A percentile compares a stretch with the other conserved stretches of the same genome.
phyloP scores from a whole-genome alignment of 1,284 basidiomycete species.

The Irpex sp. region DNA sequence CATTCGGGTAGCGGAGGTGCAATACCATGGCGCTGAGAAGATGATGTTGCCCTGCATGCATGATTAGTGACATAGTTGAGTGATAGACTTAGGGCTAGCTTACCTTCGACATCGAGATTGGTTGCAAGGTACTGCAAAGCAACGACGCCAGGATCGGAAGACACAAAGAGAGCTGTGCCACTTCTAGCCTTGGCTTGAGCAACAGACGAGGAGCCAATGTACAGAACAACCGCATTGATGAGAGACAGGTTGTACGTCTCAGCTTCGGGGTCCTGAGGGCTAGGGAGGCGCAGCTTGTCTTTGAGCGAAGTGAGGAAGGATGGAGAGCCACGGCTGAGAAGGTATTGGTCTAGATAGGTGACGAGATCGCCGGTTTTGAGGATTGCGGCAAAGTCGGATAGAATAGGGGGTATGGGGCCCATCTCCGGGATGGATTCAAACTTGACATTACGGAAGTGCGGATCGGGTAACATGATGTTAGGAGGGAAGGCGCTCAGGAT shows the following conservation, averaged over 20 bases:
- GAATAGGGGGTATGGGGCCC: slow-evolving; percentile 84
- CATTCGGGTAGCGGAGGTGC: slow-evolving; percentile 93
- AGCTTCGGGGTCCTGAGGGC: slow-evolving; percentile 42
- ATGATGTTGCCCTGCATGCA: slow-evolving; percentile 79
- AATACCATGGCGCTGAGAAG: slow-evolving; percentile 87
- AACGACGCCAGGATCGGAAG: slow-evolving; percentile 79
- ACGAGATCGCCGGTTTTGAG: slow-evolving; percentile 80
- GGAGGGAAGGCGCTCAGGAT: slow-evolving; percentile 96
- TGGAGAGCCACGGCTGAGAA: slow-evolving; percentile 65
- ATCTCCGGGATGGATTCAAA: slow-evolving; percentile 81
- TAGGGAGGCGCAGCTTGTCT: slow-evolving; percentile 67
- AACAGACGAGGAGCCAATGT: slow-evolving; percentile 87
- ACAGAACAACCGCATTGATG: slow-evolving; percentile 93
- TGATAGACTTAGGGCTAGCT: slow-evolving; percentile 10
- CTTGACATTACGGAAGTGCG: slow-evolving; percentile 70
- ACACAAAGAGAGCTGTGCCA: slow-evolving; percentile 75
- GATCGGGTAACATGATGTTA: slow-evolving; percentile 84
- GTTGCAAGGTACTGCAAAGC: slow-evolving; percentile 79
- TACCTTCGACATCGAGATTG: slow-evolving; percentile 89
- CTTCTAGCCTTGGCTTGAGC: slow-evolving; percentile 81
- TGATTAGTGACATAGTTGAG: background rate
- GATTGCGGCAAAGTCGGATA: slow-evolving; percentile 85
- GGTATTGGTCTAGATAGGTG: slow-evolving; percentile 77
- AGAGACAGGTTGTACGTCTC: slow-evolving; percentile 87
- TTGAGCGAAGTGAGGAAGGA: slow-evolving; percentile 79